A percentile compares a stretch with the other conserved stretches of the same genome.
Evolutionary conservation across 306 rosid species (phyloP).

Genomic region (Calophaca sinica): DNA sequence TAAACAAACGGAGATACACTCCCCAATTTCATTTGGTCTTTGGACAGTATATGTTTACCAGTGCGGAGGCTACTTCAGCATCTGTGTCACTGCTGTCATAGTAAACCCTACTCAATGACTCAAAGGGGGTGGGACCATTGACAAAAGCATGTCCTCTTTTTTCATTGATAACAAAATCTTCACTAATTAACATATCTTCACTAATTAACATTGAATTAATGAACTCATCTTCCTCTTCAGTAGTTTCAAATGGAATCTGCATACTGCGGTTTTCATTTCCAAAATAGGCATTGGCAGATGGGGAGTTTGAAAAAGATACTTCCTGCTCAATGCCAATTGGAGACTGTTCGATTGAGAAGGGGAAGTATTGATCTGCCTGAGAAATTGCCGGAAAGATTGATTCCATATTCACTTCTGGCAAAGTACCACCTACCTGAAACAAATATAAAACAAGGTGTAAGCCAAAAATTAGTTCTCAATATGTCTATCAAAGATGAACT

Average conservation of each 20-base stretch:
- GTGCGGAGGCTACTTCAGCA: conserved; percentile 43
- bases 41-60: conserved; percentile 52
- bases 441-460: conserved; percentile 25
- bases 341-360: not conserved
- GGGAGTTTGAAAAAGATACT: not conserved
- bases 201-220: conserved; percentile 1
- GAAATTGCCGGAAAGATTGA: not conserved
- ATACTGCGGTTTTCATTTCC: not conserved
- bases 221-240: conserved; percentile 40
- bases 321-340: not conserved
- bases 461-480: not conserved
- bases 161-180: not conserved
- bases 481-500: conserved; percentile 3
- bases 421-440: conserved; percentile 29
- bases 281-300: not conserved
- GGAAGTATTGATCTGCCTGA: not conserved
- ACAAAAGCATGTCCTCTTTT: conserved; percentile 30
- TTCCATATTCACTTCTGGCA: not conserved
- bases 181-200: not conserved
- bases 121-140: not conserved
- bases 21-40: conserved; percentile 35
- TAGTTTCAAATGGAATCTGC: not conserved
- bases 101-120: conserved; percentile 40
- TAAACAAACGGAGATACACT: conserved; percentile 32
- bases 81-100: conserved; percentile 50